Evolutionary conservation across 2,329 filamentous ascomycete species (phyloP).

Genomic region (Pseudocercospora musae): DNA sequence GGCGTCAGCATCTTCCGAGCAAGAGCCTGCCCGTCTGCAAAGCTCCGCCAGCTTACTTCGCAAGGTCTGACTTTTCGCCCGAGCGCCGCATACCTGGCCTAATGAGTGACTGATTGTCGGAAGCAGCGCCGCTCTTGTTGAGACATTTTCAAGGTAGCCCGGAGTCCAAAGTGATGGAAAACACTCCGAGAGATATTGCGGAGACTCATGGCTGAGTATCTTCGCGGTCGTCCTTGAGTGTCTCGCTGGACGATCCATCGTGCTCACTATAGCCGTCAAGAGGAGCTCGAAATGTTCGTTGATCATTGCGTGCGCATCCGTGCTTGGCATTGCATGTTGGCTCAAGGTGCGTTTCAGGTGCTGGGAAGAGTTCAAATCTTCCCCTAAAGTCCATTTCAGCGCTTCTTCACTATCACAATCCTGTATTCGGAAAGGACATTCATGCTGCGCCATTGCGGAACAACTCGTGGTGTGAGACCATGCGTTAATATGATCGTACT

Average conservation of each 20-base stretch:
- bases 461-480: neutral
- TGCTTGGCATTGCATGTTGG: neutral
- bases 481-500: neutral
- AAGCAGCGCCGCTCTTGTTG: slow-evolving; percentile 34
- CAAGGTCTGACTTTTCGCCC: slow-evolving; percentile 10
- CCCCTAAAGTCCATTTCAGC: neutral
- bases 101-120: slow-evolving; percentile 40
- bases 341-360: neutral
- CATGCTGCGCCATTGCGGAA: neutral
- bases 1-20: neutral
- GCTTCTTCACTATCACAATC: neutral
- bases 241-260: slow-evolving; percentile 32
- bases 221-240: slow-evolving; percentile 29
- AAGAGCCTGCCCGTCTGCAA: neutral
- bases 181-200: slow-evolving; percentile 36
- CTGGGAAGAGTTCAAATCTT: neutral
- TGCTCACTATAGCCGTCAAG: slow-evolving; percentile 32
- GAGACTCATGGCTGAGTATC: slow-evolving; percentile 34
- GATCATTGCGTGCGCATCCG: neutral
- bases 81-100: slow-evolving; percentile 7
- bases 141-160: slow-evolving; percentile 34
- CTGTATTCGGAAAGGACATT: neutral
- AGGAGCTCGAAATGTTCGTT: slow-evolving; percentile 6
- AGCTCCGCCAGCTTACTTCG: slow-evolving; percentile 18
- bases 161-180: slow-evolving; percentile 42